Percentiles rank a stretch among this genome's conserved stretches.
Evolutionary conservation across 139 green algal species (phyloP).

Genomic region (Zygnema cylindricum): DNA sequence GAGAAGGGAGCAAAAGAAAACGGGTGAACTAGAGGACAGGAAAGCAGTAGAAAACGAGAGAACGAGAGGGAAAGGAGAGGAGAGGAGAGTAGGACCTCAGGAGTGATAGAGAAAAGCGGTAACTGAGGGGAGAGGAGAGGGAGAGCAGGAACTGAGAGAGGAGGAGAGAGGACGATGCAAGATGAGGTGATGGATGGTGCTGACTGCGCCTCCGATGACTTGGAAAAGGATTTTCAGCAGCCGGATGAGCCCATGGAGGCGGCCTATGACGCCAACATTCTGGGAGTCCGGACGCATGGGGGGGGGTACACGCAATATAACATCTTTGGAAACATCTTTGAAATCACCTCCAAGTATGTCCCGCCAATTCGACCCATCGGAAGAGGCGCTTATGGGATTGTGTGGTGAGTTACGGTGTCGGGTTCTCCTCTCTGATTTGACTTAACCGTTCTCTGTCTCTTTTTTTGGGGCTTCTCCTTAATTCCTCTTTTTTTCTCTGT

Average conservation of each 20-base stretch:
- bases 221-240: conserved; percentile 29
- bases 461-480: neutral
- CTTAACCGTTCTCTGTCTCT: conserved; percentile 7
- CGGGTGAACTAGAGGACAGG: neutral
- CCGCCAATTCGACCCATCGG: conserved; percentile 71
- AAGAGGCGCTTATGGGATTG: conserved; percentile 70
- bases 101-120: neutral
- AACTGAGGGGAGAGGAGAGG: neutral
- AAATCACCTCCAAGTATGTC: conserved; percentile 69
- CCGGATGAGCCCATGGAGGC: conserved; percentile 43
- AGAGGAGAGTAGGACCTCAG: no score
- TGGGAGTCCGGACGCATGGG: conserved; percentile 25
- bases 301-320: conserved; percentile 59
- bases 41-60: neutral
- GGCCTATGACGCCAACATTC: conserved; percentile 21
- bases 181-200: conserved; percentile 17
- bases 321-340: conserved; percentile 67
- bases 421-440: neutral
- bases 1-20: neutral
- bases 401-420: conserved; percentile 62
- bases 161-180: neutral
- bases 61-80: neutral
- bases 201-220: conserved; percentile 8
- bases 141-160: neutral
- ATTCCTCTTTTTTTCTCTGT: neutral